A percentile compares a stretch with the other conserved stretches of the same genome.
Evolutionary conservation across 805 yeast species (phyloP).

Genomic region (Lipomyces spencermartinsiae): DNA sequence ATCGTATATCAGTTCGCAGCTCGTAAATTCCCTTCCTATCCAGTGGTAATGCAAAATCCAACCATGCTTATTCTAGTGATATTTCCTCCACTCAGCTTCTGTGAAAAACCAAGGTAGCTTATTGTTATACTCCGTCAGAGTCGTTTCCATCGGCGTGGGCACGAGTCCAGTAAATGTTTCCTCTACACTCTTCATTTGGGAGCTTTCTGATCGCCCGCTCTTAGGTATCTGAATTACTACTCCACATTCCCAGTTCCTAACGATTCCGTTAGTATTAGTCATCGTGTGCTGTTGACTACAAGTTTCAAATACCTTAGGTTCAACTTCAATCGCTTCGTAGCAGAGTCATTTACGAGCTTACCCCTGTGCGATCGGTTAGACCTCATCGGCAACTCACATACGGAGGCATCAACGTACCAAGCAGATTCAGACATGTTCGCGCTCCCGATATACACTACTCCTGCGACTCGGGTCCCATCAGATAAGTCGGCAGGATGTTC

Average conservation of each 20-base stretch:
- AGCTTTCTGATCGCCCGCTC: neutral
- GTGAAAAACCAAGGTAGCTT: slow-evolving; percentile 33
- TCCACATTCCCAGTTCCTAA: slow-evolving; percentile 38
- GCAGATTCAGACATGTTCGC: slow-evolving; percentile 39
- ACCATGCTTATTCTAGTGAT: neutral
- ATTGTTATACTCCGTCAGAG: slow-evolving; percentile 18
- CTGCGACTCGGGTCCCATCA: slow-evolving; percentile 14
- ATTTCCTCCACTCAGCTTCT: slow-evolving; percentile 13
- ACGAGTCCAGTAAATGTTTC: slow-evolving; percentile 16
- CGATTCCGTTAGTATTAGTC: slow-evolving; percentile 2
- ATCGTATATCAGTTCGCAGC: neutral
- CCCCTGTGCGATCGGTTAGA: slow-evolving; percentile 28
- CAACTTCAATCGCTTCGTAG: slow-evolving; percentile 20
- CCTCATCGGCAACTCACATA: neutral
- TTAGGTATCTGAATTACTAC: slow-evolving; percentile 28
- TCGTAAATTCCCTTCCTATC: neutral
- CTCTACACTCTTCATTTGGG: slow-evolving; percentile 7
- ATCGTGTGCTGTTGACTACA: neutral
- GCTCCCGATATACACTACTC: slow-evolving; percentile 34
- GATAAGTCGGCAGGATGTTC: slow-evolving; percentile 12
- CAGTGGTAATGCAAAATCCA: neutral
- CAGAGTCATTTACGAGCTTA: slow-evolving; percentile 25
- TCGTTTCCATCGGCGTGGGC: slow-evolving; percentile 35
- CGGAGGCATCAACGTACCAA: slow-evolving; percentile 17
- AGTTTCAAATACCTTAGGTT: slow-evolving; percentile 15